Evolutionary conservation across 1,139 yeast genomes (phyloP).

Genomic region (Zygoascus hellenicus): DNA sequence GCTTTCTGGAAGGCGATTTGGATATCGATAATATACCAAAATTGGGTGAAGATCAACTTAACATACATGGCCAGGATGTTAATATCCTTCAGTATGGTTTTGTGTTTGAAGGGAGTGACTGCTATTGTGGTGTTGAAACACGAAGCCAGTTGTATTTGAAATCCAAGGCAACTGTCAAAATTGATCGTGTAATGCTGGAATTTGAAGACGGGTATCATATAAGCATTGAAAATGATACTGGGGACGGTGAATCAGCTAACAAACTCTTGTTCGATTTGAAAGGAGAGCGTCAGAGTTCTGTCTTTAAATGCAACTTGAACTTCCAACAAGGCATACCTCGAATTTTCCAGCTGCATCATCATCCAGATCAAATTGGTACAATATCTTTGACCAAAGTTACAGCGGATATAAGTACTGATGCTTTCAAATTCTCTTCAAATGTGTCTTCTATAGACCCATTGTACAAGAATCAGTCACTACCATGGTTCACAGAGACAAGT

Average conservation of each 20-base stretch:
- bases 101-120: constrained; percentile 21
- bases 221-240: constrained; percentile 18
- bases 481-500: constrained; percentile 5
- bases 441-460: background rate
- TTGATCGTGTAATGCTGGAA: constrained; percentile 14
- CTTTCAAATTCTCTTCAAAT: background rate
- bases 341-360: constrained; percentile 26
- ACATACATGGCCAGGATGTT: constrained; percentile 6
- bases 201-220: constrained; percentile 20
- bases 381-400: background rate
- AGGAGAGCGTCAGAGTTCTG: constrained; percentile 8
- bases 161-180: constrained; percentile 12
- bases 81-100: constrained; percentile 19
- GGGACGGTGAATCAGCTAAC: background rate
- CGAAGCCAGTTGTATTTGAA: constrained; percentile 22
- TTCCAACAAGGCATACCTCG: constrained; percentile 21
- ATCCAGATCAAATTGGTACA: constrained; percentile 24
- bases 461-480: constrained; percentile 3
- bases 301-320: constrained; percentile 20
- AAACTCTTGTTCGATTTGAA: constrained; percentile 6
- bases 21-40: background rate
- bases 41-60: background rate
- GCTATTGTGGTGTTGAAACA: constrained; percentile 24
- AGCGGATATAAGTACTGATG: constrained; percentile 3
- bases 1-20: background rate